Evolutionary conservation across 768 basidiomycete species (phyloP).

Genomic region (Termitomyces sp.): DNA sequence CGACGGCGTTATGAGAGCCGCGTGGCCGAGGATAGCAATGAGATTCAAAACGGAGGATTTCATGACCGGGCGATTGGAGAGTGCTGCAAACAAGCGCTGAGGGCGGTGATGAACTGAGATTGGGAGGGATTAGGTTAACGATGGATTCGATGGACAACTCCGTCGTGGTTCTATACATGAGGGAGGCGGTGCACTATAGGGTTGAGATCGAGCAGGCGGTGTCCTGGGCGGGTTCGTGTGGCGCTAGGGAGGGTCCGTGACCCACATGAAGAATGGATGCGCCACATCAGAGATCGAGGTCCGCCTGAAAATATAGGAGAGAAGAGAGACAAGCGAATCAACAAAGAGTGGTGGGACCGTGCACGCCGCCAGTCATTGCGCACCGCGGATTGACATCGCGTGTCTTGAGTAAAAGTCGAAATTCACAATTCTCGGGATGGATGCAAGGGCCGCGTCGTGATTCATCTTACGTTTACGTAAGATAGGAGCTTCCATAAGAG

Average conservation of each 20-base stretch:
- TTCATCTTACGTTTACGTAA: too few species aligned
- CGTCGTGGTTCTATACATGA: background rate
- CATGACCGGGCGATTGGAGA: background rate
- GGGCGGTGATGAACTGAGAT: background rate
- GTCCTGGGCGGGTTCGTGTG: background rate
- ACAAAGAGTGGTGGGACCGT: background rate
- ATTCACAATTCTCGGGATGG: too few species aligned
- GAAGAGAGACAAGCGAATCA: background rate
- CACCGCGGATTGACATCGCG: too few species aligned
- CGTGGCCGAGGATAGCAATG: background rate
- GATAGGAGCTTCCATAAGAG: too few species aligned
- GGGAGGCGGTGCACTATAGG: background rate
- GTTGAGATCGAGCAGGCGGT: background rate
- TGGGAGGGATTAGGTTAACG: too few species aligned
- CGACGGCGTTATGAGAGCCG: background rate
- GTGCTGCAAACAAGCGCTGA: background rate
- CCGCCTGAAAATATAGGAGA: too few species aligned
- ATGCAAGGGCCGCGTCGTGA: too few species aligned
- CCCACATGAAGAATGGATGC: background rate
- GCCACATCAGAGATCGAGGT: background rate
- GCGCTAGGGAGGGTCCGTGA: background rate
- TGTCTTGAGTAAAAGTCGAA: too few species aligned
- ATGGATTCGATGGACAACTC: background rate
- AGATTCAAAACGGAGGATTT: background rate
- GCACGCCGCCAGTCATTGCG: background rate